Percentiles rank a stretch among this genome's conserved stretches.
Conservation (phyloP, 257 asterid genomes). For the Dorcoceras hygrometricum region DNA sequence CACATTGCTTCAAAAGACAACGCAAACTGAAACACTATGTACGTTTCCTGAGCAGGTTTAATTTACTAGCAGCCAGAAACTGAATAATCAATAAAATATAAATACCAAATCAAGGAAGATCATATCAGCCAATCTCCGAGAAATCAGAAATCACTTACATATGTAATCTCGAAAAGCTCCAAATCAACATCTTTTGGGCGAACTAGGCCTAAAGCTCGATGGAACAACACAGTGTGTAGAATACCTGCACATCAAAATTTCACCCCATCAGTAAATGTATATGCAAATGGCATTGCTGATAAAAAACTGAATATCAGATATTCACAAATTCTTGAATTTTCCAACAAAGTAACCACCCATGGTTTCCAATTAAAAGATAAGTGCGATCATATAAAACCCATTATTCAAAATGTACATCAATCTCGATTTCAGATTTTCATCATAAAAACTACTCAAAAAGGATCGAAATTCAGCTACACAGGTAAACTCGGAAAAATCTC, state of each 20-base stretch:
- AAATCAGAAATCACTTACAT: slow-evolving; percentile 48
- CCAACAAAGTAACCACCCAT: background rate
- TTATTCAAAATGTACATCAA: background rate
- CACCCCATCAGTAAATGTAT: slow-evolving; percentile 22
- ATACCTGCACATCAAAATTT: slow-evolving; percentile 65
- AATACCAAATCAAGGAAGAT: background rate
- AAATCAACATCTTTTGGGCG: slow-evolving; percentile 88
- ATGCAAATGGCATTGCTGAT: slow-evolving; percentile 3
- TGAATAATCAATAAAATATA: background rate
- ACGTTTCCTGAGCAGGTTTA: background rate
- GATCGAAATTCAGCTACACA: background rate
- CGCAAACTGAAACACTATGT: background rate
- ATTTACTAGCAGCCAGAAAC: background rate
- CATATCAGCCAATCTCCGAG: slow-evolving; percentile 7
- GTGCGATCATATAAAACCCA: background rate
- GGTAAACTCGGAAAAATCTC: slow-evolving; percentile 14
- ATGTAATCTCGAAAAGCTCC: slow-evolving; percentile 97
- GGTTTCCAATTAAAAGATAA: background rate
- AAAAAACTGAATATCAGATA: background rate
- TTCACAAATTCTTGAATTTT: background rate
- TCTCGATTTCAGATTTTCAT: slow-evolving; percentile 8
- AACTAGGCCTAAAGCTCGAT: slow-evolving; percentile 89
- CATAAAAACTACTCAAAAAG: slow-evolving; percentile 18
- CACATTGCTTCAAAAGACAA: background rate
- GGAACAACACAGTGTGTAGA: slow-evolving; percentile 80